These are phyloP conservation scores for Neopestalotiopsis clavispora DNA, from an alignment of 2,329 filamentous ascomycete species.

Conservation along the genomic window DNA sequence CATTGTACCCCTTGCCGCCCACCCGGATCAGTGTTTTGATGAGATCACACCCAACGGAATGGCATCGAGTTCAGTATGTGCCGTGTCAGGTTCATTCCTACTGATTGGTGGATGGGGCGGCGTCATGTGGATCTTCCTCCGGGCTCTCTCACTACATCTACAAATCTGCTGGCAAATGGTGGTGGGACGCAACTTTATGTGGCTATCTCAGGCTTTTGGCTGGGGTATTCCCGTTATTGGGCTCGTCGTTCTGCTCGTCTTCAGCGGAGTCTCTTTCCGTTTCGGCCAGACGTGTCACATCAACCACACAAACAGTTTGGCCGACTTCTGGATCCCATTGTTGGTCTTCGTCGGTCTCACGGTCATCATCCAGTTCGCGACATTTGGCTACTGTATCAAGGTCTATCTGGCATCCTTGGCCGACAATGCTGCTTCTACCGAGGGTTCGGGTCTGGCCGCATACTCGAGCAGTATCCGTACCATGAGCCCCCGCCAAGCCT, in stretches of 20 bases:
- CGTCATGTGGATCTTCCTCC: conserved; percentile 89
- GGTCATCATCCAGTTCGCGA: conserved; percentile 71
- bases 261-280: conserved; percentile 92
- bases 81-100: conserved; percentile 84
- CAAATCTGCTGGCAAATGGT: conserved; percentile 98
- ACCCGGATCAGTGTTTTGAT: conserved; percentile 84
- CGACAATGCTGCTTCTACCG: conserved; percentile 73
- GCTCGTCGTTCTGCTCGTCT: conserved; percentile 74
- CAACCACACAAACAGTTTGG: conserved; percentile 84
- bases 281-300: conserved; percentile 94
- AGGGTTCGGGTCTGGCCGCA: conserved; percentile 73
- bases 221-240: conserved; percentile 84
- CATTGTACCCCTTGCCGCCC: conserved; percentile 80
- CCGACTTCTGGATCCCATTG: conserved; percentile 88
- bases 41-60: conserved; percentile 93
- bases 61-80: conserved; percentile 80
- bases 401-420: conserved; percentile 87
- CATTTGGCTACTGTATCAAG: conserved; percentile 86
- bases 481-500: conserved; percentile 84
- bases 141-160: conserved; percentile 89
- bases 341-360: conserved; percentile 69
- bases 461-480: conserved; percentile 78
- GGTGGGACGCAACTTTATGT: conserved; percentile 89
- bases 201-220: conserved; percentile 76
- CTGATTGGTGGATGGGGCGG: conserved; percentile 85